Conservation (phyloP, 192 early-diverging fungal genomes). For the Podila epicladia region DNA sequence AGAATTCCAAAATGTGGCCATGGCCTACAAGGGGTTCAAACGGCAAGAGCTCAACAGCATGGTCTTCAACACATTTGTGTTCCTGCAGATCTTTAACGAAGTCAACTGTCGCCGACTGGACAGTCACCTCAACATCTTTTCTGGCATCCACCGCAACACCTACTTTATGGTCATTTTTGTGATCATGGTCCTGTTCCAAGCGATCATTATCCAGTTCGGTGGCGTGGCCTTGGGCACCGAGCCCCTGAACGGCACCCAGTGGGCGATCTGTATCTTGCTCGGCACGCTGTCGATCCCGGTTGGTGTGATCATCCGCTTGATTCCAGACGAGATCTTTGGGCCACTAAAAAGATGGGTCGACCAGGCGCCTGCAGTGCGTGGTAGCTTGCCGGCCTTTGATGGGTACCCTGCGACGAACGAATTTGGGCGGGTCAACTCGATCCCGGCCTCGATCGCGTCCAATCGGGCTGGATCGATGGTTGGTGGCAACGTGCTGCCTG, state of each 20-base stretch:
- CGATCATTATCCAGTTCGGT: slow-evolving; percentile 92
- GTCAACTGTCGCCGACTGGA: slow-evolving; percentile 75
- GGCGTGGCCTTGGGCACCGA: slow-evolving; percentile 84
- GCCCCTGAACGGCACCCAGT: slow-evolving; percentile 73
- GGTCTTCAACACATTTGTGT: slow-evolving; percentile 94
- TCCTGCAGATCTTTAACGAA: slow-evolving; percentile 90
- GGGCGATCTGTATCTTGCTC: slow-evolving; percentile 84
- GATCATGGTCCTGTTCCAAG: slow-evolving; percentile 80
- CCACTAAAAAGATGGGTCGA: slow-evolving; percentile 37
- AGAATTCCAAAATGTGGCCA: not conserved
- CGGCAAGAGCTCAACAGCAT: slow-evolving; percentile 70
- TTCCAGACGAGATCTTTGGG: slow-evolving; percentile 75
- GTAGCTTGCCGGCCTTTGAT: slow-evolving; percentile 6
- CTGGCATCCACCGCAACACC: slow-evolving; percentile 76
- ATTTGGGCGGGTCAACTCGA: slow-evolving; percentile 30
- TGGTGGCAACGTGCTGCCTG: slow-evolving; percentile 5
- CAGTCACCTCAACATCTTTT: slow-evolving; percentile 89
- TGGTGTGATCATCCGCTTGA: slow-evolving; percentile 85
- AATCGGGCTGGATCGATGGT: slow-evolving; percentile 21
- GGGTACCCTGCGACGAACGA: not conserved
- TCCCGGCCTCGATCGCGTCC: slow-evolving; percentile 32
- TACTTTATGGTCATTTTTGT: slow-evolving; percentile 86
- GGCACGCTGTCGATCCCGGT: slow-evolving; percentile 86
- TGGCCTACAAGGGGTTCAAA: slow-evolving; percentile 26
- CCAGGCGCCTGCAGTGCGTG: not conserved